These are phyloP conservation scores for Neoscytalidium dimidiatum DNA, from an alignment of 2,329 filamentous ascomycete species.

Conservation along the genomic window DNA sequence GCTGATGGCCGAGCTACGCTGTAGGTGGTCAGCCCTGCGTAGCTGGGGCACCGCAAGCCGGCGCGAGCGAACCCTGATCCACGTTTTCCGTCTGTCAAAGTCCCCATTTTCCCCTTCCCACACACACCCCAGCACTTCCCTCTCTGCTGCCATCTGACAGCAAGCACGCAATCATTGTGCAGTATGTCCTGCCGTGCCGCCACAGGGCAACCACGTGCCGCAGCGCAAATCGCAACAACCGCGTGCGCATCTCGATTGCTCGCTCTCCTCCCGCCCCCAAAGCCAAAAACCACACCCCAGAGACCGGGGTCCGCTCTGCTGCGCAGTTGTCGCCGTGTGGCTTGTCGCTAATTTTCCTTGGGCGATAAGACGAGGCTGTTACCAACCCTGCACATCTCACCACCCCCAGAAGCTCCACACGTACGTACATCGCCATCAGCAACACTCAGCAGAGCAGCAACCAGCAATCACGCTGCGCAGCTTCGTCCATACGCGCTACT, in stretches of 20 bases:
- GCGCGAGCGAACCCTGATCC: constrained; percentile 9
- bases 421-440: not conserved
- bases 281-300: not conserved
- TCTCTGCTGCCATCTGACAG: not conserved
- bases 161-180: not conserved
- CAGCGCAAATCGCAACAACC: not conserved
- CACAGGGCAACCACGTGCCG: not conserved
- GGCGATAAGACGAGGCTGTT: constrained; percentile 19
- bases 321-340: not conserved
- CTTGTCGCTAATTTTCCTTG: constrained; percentile 5
- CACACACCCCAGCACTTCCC: not conserved
- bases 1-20: not conserved
- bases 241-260: not conserved
- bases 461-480: not conserved
- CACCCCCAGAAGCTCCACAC: not conserved
- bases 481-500: not conserved
- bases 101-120: not conserved
- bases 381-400: constrained; percentile 3
- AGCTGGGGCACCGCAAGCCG: not conserved
- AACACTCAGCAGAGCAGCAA: not conserved
- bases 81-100: too few relatives aligned
- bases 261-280: not conserved
- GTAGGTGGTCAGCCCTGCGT: constrained; percentile 12
- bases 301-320: not conserved
- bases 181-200: not conserved